These are phyloP conservation scores for Boletus fagicola DNA, from an alignment of 768 basidiomycete genomes.

Conservation along the genomic window DNA sequence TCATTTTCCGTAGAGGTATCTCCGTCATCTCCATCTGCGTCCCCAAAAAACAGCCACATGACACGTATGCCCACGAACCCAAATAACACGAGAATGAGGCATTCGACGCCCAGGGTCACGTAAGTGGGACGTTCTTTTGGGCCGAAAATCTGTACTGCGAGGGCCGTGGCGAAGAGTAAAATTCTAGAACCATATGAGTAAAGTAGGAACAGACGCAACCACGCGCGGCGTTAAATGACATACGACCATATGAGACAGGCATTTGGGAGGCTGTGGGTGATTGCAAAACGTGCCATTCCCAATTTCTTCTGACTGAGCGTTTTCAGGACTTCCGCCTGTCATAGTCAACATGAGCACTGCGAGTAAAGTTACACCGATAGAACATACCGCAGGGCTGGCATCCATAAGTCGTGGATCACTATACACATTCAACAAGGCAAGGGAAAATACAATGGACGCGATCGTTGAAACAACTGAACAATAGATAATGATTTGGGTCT, in stretches of 20 bases:
- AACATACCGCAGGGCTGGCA: conserved; percentile 9
- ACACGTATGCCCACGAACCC: background rate
- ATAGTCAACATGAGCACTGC: background rate
- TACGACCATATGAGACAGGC: conserved; percentile 19
- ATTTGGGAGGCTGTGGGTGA: conserved; percentile 16
- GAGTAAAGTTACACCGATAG: background rate
- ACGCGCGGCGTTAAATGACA: background rate
- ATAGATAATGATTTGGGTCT: conserved; percentile 13
- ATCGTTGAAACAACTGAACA: conserved; percentile 10
- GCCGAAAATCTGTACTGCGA: conserved; percentile 13
- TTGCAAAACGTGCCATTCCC: conserved; percentile 11
- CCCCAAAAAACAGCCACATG: background rate
- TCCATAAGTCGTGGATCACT: conserved; percentile 3
- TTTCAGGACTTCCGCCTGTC: conserved; percentile 6
- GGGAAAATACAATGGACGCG: conserved; percentile 16
- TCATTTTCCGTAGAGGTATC: background rate
- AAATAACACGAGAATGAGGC: conserved; percentile 5
- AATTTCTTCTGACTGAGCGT: background rate
- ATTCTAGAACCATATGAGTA: conserved; percentile 2
- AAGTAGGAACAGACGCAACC: background rate
- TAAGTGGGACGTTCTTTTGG: background rate
- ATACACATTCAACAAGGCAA: conserved; percentile 11
- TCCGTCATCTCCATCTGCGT: background rate
- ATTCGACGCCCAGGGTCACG: conserved; percentile 6
- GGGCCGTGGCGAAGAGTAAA: conserved; percentile 6